These are phyloP conservation scores for Xylaria sp. DNA, from an alignment of 2,329 filamentous ascomycete genomes.

Conservation along the genomic window DNA sequence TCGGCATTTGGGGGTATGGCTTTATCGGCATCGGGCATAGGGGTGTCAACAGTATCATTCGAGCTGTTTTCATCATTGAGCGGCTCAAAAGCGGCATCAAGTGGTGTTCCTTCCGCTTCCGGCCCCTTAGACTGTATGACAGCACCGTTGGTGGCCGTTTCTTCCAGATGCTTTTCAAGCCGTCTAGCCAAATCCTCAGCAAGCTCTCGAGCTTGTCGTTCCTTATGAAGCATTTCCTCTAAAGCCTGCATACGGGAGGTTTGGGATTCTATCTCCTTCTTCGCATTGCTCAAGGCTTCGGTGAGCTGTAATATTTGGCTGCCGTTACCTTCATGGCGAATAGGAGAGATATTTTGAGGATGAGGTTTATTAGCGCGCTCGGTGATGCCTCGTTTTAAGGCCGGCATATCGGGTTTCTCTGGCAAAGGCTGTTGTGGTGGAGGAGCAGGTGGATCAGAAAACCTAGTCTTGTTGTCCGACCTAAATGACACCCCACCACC, in stretches of 20 bases:
- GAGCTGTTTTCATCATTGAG: conserved; percentile 50
- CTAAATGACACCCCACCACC: conserved; percentile 68
- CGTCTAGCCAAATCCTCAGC: conserved; percentile 85
- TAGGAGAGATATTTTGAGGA: conserved; percentile 65
- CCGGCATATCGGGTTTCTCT: conserved; percentile 86
- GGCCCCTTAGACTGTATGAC: conserved; percentile 54
- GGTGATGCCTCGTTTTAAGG: conserved; percentile 79
- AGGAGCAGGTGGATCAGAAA: conserved; percentile 92
- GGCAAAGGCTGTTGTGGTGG: conserved; percentile 93
- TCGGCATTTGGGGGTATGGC: conserved; percentile 48
- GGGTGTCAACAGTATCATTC: conserved; percentile 38
- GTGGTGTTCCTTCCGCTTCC: conserved; percentile 53
- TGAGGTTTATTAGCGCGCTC: conserved; percentile 77
- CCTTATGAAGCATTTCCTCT: conserved; percentile 80
- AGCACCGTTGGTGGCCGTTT: conserved; percentile 58
- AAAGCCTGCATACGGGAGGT: conserved; percentile 81
- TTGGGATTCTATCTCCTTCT: conserved; percentile 88
- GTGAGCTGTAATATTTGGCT: conserved; percentile 86
- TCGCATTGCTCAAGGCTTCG: conserved; percentile 84
- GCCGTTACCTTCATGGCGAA: conserved; percentile 65
- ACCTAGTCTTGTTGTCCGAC: conserved; percentile 81
- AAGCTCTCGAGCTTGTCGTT: conserved; percentile 82
- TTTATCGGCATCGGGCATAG: conserved; percentile 40
- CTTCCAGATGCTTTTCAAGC: conserved; percentile 74
- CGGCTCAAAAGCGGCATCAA: conserved; percentile 61